Evolutionary conservation across 176 grass and related monocot species (phyloP), one percentile per base, ranked within the genome.

Genomic region (Dactylis glomerata): DNA sequence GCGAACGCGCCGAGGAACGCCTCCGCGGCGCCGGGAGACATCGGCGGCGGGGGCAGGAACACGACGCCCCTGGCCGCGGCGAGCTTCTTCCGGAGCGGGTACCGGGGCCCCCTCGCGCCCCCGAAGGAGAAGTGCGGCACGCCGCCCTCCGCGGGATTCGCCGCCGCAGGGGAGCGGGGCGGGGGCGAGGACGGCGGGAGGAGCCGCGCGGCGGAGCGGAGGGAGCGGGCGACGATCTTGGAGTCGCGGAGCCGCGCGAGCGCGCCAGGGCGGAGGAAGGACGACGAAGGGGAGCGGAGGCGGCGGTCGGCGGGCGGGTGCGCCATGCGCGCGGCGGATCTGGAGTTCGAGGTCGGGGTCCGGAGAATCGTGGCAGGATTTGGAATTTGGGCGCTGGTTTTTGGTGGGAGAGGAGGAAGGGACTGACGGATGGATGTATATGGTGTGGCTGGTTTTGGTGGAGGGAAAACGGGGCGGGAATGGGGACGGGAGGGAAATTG

Each of bases 81-180:
- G 23, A 99, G 91, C 86, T 89, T 99, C 93, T 96, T 99, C 37
- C 93, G 91, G 28, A 89, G 82, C 17, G 90, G 89, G 56, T 87
- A 94, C 40, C 91, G 83, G 19, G 58, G 20, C 6, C 68, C 10
- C 50, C 69, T 42, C 93, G 77, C 31, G 59, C 11, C 8, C 4
- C 84, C 88, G 2, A 84, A 44, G 40, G 90, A 98, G 42, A 96
- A 96, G 68, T 76, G 87, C 69, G 84, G 88, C 74, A 90, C 33
- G 36, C 80, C 86, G 19, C 45, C 77, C 56, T 0, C 57, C 46
- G 6, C 52, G 51, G 4, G 24, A n/a, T n/a, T n/a, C 79, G 57
- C 61, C 0, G 26, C 0, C 9, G 70, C 31, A 12, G 37, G 45
- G 0, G 56, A 51, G 10, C 38, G 37, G 16, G 83, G 37, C 1